Evolutionary conservation across 2,329 filamentous ascomycete genomes (phyloP).

Genomic region (Xylariaceae sp.): DNA sequence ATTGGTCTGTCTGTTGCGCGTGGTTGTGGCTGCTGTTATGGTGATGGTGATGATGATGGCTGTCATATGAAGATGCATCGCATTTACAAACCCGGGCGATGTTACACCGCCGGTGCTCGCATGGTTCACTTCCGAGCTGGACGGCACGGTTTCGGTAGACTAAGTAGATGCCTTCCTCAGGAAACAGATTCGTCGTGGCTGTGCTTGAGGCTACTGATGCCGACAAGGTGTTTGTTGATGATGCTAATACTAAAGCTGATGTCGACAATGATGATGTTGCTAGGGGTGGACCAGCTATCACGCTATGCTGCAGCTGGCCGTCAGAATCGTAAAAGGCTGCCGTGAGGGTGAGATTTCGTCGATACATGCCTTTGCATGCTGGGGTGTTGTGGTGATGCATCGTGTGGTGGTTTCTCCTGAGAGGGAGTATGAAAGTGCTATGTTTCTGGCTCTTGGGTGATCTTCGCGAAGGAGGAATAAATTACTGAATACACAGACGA

Average conservation of each 20-base stretch:
- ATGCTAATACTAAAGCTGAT: too few species aligned
- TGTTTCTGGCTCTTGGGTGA: too few species aligned
- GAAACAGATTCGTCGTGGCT: too few species aligned
- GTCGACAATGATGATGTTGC: neutral
- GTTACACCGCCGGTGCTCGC: conserved; percentile 18
- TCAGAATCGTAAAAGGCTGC: conserved; percentile 10
- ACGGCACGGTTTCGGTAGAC: conserved; percentile 19
- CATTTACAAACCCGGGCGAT: conserved; percentile 17
- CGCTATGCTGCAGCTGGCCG: conserved; percentile 9
- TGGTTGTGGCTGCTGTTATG: conserved; percentile 2
- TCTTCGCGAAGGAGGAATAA: too few species aligned
- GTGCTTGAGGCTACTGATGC: too few species aligned
- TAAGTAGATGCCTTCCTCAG: conserved; percentile 24
- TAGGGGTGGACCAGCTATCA: conserved; percentile 12
- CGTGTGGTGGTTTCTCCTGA: neutral
- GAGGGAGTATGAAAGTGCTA: too few species aligned
- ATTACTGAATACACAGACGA: too few species aligned
- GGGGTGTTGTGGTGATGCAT: conserved; percentile 6
- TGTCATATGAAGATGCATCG: neutral
- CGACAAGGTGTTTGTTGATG: too few species aligned
- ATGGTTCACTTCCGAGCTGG: conserved; percentile 19
- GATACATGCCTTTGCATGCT: conserved; percentile 10
- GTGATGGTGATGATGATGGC: neutral
- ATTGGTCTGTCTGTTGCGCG: conserved; percentile 6
- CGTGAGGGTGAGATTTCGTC: conserved; percentile 10